Evolutionary conservation across 768 basidiomycete genomes (phyloP).

Genomic region (Lenzites betulinus): DNA sequence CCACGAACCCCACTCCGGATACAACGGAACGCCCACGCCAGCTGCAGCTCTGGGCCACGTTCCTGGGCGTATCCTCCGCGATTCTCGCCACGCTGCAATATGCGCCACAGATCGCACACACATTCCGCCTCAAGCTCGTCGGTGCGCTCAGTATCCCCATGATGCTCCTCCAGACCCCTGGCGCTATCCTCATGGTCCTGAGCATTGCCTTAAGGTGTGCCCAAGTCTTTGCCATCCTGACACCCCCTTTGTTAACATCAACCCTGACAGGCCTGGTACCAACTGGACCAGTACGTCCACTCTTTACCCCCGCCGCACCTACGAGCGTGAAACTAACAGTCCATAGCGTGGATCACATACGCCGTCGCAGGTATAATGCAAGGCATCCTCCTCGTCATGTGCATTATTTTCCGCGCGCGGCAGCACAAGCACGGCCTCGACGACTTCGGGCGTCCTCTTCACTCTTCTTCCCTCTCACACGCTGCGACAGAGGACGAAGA

Average conservation of each 20-base stretch:
- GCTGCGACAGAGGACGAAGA: conserved; percentile 6
- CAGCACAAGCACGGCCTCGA: conserved; percentile 77
- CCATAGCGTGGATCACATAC: conserved; percentile 75
- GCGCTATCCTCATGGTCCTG: conserved; percentile 82
- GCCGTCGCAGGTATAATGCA: conserved; percentile 86
- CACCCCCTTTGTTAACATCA: neutral
- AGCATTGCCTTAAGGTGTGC: conserved; percentile 71
- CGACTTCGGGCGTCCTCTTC: conserved; percentile 78
- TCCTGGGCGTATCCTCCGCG: conserved; percentile 83
- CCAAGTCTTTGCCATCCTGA: neutral
- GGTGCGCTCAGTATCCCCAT: conserved; percentile 93
- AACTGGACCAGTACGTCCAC: conserved; percentile 75
- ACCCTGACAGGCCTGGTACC: conserved; percentile 61
- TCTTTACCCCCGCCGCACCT: neutral
- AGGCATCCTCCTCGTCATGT: conserved; percentile 78
- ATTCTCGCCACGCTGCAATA: conserved; percentile 84
- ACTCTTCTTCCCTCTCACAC: neutral
- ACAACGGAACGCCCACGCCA: conserved; percentile 39
- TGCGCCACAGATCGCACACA: conserved; percentile 81
- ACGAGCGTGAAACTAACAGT: neutral
- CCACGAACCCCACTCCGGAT: conserved; percentile 43
- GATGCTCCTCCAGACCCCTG: conserved; percentile 95
- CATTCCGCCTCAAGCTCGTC: conserved; percentile 77
- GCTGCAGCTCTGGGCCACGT: conserved; percentile 72
- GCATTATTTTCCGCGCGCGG: conserved; percentile 80